Evolutionary conservation across 2,329 filamentous ascomycete genomes (phyloP).

Genomic region (Trichoderma sp.): DNA sequence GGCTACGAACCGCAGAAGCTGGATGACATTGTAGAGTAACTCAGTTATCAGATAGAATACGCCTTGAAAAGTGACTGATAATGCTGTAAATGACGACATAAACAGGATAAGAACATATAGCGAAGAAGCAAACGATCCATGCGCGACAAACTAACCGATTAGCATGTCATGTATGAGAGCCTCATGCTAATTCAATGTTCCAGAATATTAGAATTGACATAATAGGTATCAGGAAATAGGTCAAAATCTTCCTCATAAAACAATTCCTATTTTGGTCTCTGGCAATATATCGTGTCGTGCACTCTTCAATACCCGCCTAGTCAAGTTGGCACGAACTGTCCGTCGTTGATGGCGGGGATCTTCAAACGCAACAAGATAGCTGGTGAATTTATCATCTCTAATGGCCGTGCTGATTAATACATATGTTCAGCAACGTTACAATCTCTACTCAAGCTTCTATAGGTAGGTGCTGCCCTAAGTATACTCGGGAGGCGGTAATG

Average conservation of each 20-base stretch:
- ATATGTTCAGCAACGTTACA: neutral
- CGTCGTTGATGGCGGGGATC: neutral
- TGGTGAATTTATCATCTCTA: neutral
- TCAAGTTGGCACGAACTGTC: neutral
- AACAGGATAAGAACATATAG: neutral
- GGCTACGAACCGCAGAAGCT: no score
- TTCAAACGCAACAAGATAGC: neutral
- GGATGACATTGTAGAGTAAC: no score
- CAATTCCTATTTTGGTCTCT: neutral
- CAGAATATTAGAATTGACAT: neutral
- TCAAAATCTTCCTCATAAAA: fast-evolving
- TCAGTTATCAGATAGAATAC: no score
- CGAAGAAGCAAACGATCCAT: neutral
- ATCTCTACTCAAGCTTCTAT: neutral
- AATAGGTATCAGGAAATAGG: neutral
- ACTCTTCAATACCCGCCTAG: neutral
- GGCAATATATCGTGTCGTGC: neutral
- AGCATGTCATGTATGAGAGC: neutral
- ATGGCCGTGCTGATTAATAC: neutral
- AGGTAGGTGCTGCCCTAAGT: neutral
- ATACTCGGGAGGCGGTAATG: no score
- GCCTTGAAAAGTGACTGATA: neutral
- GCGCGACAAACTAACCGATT: neutral
- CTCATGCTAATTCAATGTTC: neutral
- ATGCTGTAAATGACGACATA: neutral